A percentile compares a stretch with the other conserved stretches of the same genome.
Evolutionary conservation across 805 yeast genomes (phyloP).

Genomic region (Candida orba): DNA sequence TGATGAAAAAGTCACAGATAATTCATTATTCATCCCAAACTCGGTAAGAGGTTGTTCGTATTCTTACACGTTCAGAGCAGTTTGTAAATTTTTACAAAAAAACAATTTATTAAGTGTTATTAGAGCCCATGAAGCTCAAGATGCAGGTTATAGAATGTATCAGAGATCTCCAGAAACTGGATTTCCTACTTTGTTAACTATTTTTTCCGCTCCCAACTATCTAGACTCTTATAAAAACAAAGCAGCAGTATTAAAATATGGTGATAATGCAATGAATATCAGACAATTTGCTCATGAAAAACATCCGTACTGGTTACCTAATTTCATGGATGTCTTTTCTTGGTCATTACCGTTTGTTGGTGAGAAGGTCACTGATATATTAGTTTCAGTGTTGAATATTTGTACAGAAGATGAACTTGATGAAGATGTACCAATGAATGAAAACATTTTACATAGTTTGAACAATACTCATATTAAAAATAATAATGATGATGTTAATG

Average conservation of each 20-base stretch:
- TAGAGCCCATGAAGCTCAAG: conserved; percentile 97
- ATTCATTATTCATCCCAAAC: conserved; percentile 50
- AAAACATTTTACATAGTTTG: conserved; percentile 6
- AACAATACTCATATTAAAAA: not conserved
- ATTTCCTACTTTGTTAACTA: conserved; percentile 83
- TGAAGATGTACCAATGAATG: conserved; percentile 52
- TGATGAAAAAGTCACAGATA: conserved; percentile 53
- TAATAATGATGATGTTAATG: conserved; percentile 11
- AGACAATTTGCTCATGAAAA: conserved; percentile 89
- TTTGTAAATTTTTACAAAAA: conserved; percentile 67
- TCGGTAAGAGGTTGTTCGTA: conserved; percentile 87
- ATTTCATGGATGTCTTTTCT: conserved; percentile 93
- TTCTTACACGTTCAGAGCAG: conserved; percentile 72
- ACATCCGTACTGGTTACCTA: conserved; percentile 96
- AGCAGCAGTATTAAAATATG: conserved; percentile 92
- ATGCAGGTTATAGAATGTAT: conserved; percentile 94
- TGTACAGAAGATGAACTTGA: conserved; percentile 94
- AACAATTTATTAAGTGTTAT: conserved; percentile 79
- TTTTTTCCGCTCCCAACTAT: conserved; percentile 94
- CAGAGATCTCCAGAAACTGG: conserved; percentile 76
- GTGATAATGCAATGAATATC: conserved; percentile 87
- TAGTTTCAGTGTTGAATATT: conserved; percentile 80
- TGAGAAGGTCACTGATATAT: conserved; percentile 90
- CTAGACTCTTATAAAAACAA: conserved; percentile 88
- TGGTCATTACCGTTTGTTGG: conserved; percentile 98